Evolutionary conservation across 1,284 basidiomycete genomes (phyloP).

Genomic region (Hypsizygus ulmarius): DNA sequence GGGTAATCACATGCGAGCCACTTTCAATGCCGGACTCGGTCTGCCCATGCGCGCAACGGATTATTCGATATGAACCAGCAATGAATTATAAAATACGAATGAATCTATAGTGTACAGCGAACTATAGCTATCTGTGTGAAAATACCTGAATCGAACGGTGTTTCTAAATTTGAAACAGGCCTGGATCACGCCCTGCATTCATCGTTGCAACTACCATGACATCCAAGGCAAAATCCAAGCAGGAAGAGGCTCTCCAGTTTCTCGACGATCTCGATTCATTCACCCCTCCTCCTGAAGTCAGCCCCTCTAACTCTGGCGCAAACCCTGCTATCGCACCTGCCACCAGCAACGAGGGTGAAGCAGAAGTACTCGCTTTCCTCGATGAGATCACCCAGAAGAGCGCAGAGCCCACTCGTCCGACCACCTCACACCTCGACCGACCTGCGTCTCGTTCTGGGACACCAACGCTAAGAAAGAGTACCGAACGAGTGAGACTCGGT

Average conservation of each 20-base stretch:
- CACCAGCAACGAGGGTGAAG: slow-evolving; percentile 50
- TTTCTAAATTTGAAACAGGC: too few relatives aligned
- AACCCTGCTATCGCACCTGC: slow-evolving; percentile 24
- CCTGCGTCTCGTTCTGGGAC: slow-evolving; percentile 67
- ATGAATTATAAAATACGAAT: too few relatives aligned
- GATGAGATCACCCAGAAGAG: slow-evolving; percentile 93
- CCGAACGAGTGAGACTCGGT: slow-evolving; percentile 71
- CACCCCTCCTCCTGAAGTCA: slow-evolving; percentile 31
- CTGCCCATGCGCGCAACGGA: too few relatives aligned
- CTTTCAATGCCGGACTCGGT: neutral
- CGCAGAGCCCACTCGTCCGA: slow-evolving; percentile 64
- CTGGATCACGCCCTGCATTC: neutral
- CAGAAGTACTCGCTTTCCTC: slow-evolving; percentile 87
- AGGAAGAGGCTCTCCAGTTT: slow-evolving; percentile 86
- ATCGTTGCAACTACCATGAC: slow-evolving; percentile 39
- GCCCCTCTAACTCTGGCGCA: slow-evolving; percentile 31
- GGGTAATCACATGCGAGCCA: slow-evolving; percentile 14
- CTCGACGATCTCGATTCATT: slow-evolving; percentile 88
- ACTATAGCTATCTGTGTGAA: too few relatives aligned
- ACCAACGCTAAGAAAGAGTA: slow-evolving; percentile 71
- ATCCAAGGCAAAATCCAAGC: slow-evolving; percentile 74
- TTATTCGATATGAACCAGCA: neutral
- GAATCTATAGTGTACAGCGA: too few relatives aligned
- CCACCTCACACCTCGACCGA: slow-evolving; percentile 53
- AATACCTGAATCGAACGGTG: too few relatives aligned